phyloP scores from a whole-genome alignment of 331 rosid genomes.

The Malus hybrid region DNA sequence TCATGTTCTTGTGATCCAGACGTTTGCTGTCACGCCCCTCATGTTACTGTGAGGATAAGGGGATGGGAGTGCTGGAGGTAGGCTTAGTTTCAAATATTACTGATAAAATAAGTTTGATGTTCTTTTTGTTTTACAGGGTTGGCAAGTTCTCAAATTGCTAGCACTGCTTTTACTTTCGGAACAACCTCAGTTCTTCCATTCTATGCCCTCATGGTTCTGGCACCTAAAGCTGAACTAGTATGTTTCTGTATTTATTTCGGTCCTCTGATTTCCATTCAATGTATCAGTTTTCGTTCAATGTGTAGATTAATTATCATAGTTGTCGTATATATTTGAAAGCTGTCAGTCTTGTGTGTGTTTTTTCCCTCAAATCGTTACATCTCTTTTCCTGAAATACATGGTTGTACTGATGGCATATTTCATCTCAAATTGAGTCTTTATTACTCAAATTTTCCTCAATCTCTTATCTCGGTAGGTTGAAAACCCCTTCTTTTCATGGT shows the following conservation, averaged over 20 bases:
- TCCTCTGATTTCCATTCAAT: neutral
- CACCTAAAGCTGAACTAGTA: constrained; percentile 79
- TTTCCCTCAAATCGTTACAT: neutral
- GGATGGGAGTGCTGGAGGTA: neutral
- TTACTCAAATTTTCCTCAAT: neutral
- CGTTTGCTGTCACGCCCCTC: neutral
- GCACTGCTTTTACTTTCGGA: constrained; percentile 69
- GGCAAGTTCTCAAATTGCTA: constrained; percentile 56
- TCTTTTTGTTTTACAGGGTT: constrained; percentile 44
- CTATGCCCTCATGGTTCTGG: constrained; percentile 89
- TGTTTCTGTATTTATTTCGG: constrained; percentile 11
- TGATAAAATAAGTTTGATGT: neutral
- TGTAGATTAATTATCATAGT: neutral
- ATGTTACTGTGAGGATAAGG: neutral
- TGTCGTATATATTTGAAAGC: neutral
- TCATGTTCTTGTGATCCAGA: neutral
- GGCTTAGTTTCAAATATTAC: neutral
- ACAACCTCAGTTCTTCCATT: constrained; percentile 88
- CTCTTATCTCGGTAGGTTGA: neutral
- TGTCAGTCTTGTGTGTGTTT: neutral
- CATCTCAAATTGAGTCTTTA: neutral
- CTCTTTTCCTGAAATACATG: neutral
- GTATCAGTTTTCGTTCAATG: neutral
- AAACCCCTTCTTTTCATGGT: neutral
- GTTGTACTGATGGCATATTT: neutral